Percentiles rank a stretch among this genome's conserved stretches.
Evolutionary conservation across 73 alveolate genomes (phyloP).

Genomic region (Paramecium biaurelia): DNA sequence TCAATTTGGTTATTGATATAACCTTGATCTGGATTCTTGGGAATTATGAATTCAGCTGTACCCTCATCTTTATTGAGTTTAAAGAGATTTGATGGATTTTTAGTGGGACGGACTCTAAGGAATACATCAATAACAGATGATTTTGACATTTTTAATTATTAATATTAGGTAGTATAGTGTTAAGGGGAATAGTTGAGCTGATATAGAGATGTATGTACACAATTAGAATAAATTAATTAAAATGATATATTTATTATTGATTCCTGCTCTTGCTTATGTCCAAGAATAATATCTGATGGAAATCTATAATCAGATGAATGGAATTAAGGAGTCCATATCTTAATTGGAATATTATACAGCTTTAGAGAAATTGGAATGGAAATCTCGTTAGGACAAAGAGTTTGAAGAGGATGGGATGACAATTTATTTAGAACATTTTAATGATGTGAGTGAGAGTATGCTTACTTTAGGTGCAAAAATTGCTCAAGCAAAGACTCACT

Average conservation of each 20-base stretch:
- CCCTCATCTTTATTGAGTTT: slow-evolving; percentile 63
- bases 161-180: background rate
- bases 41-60: slow-evolving; percentile 66
- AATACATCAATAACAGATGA: slow-evolving; percentile 70
- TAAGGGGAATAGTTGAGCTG: background rate
- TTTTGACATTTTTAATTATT: slow-evolving; percentile 55
- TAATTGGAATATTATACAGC: slow-evolving; percentile 23
- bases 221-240: background rate
- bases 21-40: slow-evolving; percentile 75
- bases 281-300: background rate
- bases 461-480: background rate
- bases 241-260: background rate
- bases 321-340: background rate
- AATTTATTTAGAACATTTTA: slow-evolving; percentile 11
- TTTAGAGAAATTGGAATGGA: background rate
- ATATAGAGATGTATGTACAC: background rate
- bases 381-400: background rate
- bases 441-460: slow-evolving; percentile 20
- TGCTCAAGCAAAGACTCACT: background rate
- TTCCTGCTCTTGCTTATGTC: background rate
- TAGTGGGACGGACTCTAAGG: slow-evolving; percentile 79
- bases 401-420: slow-evolving; percentile 15
- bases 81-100: slow-evolving; percentile 64
- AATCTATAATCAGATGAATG: background rate
- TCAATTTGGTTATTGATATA: slow-evolving; percentile 88